These are phyloP conservation scores for Mycocentrospora acerina DNA, from an alignment of 2,329 filamentous ascomycete genomes.

Conservation along the genomic window DNA sequence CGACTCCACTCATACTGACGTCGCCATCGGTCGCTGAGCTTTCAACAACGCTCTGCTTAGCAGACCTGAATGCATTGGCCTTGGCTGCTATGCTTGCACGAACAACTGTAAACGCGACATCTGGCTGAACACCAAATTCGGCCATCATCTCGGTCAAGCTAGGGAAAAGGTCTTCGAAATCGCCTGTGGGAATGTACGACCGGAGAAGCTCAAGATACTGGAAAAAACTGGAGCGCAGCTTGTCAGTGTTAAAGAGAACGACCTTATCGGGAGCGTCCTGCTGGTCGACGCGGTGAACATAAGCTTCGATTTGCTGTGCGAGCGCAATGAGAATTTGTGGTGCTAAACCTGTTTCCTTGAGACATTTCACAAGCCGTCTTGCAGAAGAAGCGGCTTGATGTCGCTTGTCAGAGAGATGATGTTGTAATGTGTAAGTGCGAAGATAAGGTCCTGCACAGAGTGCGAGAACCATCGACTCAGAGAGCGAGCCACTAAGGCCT, in stretches of 20 bases:
- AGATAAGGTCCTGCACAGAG: constrained; percentile 85
- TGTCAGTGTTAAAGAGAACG: constrained; percentile 83
- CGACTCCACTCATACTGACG: constrained; percentile 31
- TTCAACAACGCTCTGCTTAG: constrained; percentile 23
- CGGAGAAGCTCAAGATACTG: constrained; percentile 90
- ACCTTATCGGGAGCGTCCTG: constrained; percentile 84
- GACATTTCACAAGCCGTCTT: constrained; percentile 74
- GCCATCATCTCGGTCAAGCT: constrained; percentile 71
- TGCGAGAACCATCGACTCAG: constrained; percentile 80
- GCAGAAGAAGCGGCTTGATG: constrained; percentile 74
- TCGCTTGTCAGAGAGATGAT: constrained; percentile 78
- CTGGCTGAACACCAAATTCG: constrained; percentile 77
- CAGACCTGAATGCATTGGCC: constrained; percentile 40
- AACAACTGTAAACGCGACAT: constrained; percentile 81
- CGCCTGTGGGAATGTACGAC: constrained; percentile 70
- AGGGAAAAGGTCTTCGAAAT: constrained; percentile 80
- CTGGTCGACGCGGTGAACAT: constrained; percentile 72
- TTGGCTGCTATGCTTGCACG: constrained; percentile 65
- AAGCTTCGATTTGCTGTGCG: constrained; percentile 86
- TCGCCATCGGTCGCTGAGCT: constrained; percentile 53
- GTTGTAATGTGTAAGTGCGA: constrained; percentile 73
- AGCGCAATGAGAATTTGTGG: constrained; percentile 85
- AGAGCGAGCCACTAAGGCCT: constrained; percentile 81
- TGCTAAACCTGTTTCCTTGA: constrained; percentile 76
- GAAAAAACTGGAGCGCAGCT: constrained; percentile 79